Base-by-base conservation (phyloP, 352 stramenopile species). In the Pythium catenulatum region DNA sequence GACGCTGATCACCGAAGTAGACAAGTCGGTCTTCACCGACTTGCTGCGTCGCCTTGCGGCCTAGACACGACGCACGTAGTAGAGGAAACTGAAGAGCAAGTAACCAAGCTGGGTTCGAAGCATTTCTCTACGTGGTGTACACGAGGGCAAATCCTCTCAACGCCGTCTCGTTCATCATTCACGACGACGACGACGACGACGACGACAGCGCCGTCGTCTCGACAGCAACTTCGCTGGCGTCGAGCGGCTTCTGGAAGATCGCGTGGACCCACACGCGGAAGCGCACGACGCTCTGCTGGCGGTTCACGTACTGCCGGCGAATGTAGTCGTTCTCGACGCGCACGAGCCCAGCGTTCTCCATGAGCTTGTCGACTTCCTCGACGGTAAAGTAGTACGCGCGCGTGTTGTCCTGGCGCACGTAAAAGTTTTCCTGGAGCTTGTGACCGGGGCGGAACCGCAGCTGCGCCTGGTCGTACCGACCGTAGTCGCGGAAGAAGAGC, bases 401-500 rank as follows among this genome's bases (percentile, higher is more conserved):
- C 6, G 98, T 99, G 79, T 99, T 99, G 92, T 99, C 98, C 85
- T 98, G 93, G 73, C 98, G 97, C 46, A 98, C 94, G 91, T 99
- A 99, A 58, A 99, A 99, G 85, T 99, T 99, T 3, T 99, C 95
- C 66, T 98, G 96, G 34, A 99, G 90, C 70, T 98, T 97, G 85
- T 96, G 94, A 41, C 94, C 95, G 21, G 93, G 74, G 19, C 94
- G 92, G 87, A 99, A 98, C 78, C 98, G 97, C 74, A 99, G 92
- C 92, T 99, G 98, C 11, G 97, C 98, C 86, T 99, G 97, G 90
- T 99, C 98, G 75, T 98, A 99, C 50, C 98, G 93, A 1, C 98
- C 98, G 88, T 99, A 99, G 92, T 99, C 98, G 50, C 98, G 94
- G 90, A 99, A 97, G 69, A 99, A 97, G 21, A 98, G 88, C 72